phyloP scores from a whole-genome alignment of 169 alveolate species.

The Miamiensis avidus region DNA sequence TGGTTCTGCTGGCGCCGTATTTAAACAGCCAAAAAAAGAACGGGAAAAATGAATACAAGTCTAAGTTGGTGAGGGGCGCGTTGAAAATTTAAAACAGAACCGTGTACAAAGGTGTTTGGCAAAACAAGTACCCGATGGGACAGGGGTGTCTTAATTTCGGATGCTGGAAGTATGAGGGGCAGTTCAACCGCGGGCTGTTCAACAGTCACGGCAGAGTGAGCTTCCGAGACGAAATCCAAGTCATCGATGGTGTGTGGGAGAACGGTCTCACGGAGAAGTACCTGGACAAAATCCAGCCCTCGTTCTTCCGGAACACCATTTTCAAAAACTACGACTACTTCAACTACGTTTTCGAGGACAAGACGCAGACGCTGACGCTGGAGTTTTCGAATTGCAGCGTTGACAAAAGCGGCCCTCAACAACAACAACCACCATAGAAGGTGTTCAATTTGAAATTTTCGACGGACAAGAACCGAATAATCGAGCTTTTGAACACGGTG shows the following conservation, averaged over 20 bases:
- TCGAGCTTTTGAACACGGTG: neutral
- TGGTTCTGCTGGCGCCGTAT: neutral
- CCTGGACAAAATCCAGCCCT: neutral
- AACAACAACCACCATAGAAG: neutral
- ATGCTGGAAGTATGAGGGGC: neutral
- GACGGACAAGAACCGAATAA: neutral
- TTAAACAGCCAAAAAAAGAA: neutral
- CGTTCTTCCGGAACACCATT: neutral
- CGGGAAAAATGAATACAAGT: no score
- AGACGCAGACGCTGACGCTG: neutral
- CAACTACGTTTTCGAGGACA: neutral
- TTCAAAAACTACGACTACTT: neutral
- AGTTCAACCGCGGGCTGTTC: neutral
- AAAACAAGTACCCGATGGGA: neutral
- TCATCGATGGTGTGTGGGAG: conserved; percentile 12
- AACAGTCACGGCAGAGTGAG: neutral
- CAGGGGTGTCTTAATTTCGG: neutral
- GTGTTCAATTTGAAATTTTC: conserved; percentile 3
- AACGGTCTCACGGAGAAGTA: conserved; percentile 9
- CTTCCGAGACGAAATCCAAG: neutral
- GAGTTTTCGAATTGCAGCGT: neutral
- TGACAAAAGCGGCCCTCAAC: neutral
- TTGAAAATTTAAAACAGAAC: neutral
- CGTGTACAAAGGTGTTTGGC: neutral
- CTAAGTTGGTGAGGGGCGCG: neutral